Base-by-base conservation (phyloP, 192 early-diverging fungal genomes). In the Entomortierella chlamydospora region DNA sequence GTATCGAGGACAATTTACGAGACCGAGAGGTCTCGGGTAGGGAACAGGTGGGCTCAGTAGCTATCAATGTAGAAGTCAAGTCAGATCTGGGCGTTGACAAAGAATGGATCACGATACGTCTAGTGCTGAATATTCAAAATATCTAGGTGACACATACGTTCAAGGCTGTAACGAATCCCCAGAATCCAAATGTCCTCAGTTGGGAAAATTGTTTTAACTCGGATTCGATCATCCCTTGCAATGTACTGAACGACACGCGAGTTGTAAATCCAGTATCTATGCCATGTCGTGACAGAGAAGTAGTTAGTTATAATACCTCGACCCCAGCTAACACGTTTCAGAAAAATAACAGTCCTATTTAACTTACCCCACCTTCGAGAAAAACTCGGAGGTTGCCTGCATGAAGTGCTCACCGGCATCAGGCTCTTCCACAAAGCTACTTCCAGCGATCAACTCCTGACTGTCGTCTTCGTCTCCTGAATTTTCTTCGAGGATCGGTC, bases 201-300 rank as follows among this genome's bases (percentile, higher is more conserved):
- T 25, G 60, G 65, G 33, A 81, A 84, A 18, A 39, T 43, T 8
- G 64, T 70, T 50, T 81, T 84, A 23, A 62, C 70, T 28, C 83
- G 59, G 2, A 61, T 34, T 8, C 77, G 63, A 37, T 84, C 83
- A 41, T 84, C 83, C 25, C 77, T 60, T 34, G 69, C 67, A 57
- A 84, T 79, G 23, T 80, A 80, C 30, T 84, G 83, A 26, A 72
- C 61, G 20, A 84, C 33, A 34, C 69, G 51, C 13, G 77, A 68
- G 62, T 76, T 84, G 39, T 74, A 84, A 11, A 84, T 30, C 83
- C 83, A 84, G 66, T 84, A 80, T 20, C 83, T 84, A 68, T n/a
- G 18, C n/a, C n/a, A n/a, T 31, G 13, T 17, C 28, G n/a, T 17
- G 18, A 39, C 0, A 39, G n/a, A n/a, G n/a, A n/a, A 58, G 10